These are phyloP conservation scores for Ophiocordyceps sinensis DNA, from an alignment of 2,329 filamentous ascomycete genomes.

Conservation along the genomic window DNA sequence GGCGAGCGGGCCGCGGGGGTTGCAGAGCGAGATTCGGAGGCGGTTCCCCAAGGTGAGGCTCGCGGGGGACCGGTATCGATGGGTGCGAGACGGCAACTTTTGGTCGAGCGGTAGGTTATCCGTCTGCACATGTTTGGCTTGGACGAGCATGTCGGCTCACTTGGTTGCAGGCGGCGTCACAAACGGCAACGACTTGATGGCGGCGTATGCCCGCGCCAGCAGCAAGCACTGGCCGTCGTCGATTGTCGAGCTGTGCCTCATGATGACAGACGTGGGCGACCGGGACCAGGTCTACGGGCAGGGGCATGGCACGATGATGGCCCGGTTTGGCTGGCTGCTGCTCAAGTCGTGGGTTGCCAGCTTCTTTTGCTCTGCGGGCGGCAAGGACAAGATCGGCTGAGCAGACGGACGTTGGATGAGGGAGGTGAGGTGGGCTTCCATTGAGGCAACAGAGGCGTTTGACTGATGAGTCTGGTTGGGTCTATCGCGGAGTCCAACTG, in stretches of 20 bases:
- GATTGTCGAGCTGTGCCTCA: slow-evolving; percentile 27
- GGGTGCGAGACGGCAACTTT: slow-evolving; percentile 37
- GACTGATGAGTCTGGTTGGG: too few species aligned
- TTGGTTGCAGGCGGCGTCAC: slow-evolving; percentile 32
- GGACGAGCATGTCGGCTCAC: too few species aligned
- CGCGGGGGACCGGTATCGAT: slow-evolving; percentile 31
- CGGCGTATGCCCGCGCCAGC: slow-evolving; percentile 31
- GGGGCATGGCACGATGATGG: slow-evolving; percentile 9
- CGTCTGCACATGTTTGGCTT: too few species aligned
- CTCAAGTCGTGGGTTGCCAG: slow-evolving; percentile 16
- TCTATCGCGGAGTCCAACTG: too few species aligned
- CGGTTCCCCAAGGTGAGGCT: slow-evolving; percentile 25
- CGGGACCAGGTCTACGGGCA: slow-evolving; percentile 26
- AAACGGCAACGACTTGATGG: slow-evolving; percentile 41
- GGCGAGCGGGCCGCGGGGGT: slow-evolving; percentile 30
- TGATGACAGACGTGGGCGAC: slow-evolving; percentile 33
- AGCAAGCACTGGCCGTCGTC: slow-evolving; percentile 24
- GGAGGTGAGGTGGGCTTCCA: too few species aligned
- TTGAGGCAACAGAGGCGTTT: too few species aligned
- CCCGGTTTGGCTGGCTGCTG: slow-evolving; percentile 22
- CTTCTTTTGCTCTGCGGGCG: not conserved
- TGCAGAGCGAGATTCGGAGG: slow-evolving; percentile 24
- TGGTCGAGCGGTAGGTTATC: slow-evolving; percentile 34
- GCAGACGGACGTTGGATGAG: not conserved
- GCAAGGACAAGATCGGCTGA: not conserved